Evolutionary conservation across 2,329 filamentous ascomycete genomes (phyloP).

Genomic region (Cryphonectria japonica): DNA sequence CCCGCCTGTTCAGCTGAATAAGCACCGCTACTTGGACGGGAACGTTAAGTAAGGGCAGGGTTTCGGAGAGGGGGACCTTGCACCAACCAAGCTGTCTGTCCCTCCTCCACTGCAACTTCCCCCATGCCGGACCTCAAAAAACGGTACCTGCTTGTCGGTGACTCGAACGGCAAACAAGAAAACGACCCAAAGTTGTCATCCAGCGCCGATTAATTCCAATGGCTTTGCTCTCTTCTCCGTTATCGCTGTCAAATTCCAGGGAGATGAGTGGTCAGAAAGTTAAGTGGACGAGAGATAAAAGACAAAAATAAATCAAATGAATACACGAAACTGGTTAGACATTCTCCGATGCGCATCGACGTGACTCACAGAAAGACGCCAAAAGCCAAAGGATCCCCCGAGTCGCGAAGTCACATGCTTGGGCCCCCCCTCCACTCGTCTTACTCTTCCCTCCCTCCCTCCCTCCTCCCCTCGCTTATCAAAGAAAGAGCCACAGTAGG

Average conservation of each 20-base stretch:
- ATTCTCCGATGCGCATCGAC: not conserved
- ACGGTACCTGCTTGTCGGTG: not conserved
- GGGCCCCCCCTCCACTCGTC: constrained; percentile 4
- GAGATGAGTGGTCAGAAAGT: not conserved
- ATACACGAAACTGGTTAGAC: not conserved
- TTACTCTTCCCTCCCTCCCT: constrained; percentile 2
- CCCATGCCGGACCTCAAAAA: not conserved
- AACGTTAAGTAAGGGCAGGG: not conserved
- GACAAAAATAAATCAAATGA: not conserved
- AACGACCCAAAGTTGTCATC: not conserved
- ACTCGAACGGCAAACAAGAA: not conserved
- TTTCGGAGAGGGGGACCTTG: not conserved
- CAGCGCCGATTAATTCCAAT: not conserved
- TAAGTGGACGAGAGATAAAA: not conserved
- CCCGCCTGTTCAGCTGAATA: not conserved
- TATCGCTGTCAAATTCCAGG: not conserved
- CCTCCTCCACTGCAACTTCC: not conserved
- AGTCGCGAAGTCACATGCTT: constrained; percentile 19
- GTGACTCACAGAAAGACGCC: constrained; percentile 32
- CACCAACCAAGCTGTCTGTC: not conserved
- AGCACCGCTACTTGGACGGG: not conserved
- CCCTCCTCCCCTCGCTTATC: not conserved
- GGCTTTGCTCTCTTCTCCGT: not conserved
- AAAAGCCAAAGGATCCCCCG: not conserved
- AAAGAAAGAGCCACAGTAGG: not conserved